Evolutionary conservation across 164 flowering plant genomes (phyloP).

Genomic region (Saururus chinensis): DNA sequence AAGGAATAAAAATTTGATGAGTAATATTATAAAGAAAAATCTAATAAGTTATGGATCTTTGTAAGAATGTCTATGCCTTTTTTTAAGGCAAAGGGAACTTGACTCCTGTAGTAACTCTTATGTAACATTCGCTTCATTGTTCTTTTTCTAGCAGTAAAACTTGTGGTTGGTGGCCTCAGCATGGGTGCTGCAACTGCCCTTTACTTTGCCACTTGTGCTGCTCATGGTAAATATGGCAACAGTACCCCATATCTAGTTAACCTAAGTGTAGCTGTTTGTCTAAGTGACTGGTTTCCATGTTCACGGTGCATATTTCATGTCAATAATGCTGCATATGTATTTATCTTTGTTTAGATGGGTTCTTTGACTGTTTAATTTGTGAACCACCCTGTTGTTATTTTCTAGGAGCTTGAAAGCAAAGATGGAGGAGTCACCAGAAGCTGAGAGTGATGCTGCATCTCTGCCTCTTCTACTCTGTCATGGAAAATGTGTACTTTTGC

Average conservation of each 20-base stretch:
- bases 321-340: background rate
- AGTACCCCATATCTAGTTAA: slow-evolving; percentile 58
- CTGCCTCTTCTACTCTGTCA: slow-evolving; percentile 82
- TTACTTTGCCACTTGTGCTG: slow-evolving; percentile 80
- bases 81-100: too few relatives aligned
- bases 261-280: slow-evolving; percentile 67
- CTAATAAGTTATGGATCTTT: too few relatives aligned
- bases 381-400: background rate
- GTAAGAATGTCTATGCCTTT: too few relatives aligned
- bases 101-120: too few relatives aligned
- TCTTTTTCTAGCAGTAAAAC: slow-evolving; percentile 50
- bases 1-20: too few relatives aligned
- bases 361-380: background rate
- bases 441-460: slow-evolving; percentile 75
- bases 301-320: slow-evolving; percentile 42
- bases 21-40: too few relatives aligned
- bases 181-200: slow-evolving; percentile 96
- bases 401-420: slow-evolving; percentile 63
- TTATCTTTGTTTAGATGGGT: background rate
- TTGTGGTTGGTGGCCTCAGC: slow-evolving; percentile 95
- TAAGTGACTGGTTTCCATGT: slow-evolving; percentile 98
- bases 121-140: background rate
- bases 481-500: slow-evolving; percentile 48
- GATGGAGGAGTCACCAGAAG: slow-evolving; percentile 70
- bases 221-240: slow-evolving; percentile 66